phyloP scores from a whole-genome alignment of 2,329 filamentous ascomycete genomes.

The Botrytis tulipae region DNA sequence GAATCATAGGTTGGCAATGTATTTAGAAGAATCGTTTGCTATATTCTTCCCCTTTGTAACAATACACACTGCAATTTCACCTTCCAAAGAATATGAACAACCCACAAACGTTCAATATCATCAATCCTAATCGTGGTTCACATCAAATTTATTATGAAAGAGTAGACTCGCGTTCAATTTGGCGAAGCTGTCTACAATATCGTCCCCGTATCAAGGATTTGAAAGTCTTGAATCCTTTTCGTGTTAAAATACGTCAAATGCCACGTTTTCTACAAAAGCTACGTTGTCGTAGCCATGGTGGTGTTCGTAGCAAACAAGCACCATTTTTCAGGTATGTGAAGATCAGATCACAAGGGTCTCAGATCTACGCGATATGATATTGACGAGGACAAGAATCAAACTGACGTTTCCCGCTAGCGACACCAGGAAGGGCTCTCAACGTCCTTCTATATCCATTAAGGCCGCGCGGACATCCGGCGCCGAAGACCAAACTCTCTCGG shows the following conservation, averaged over 20 bases:
- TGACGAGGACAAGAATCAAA: background rate
- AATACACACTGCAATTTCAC: background rate
- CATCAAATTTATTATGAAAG: background rate
- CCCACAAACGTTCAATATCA: background rate
- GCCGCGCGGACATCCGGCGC: background rate
- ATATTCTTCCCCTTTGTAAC: background rate
- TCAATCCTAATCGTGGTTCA: background rate
- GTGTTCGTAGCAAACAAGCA: background rate
- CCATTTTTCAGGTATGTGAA: background rate
- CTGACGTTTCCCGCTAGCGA: background rate
- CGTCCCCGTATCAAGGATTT: background rate
- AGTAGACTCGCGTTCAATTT: background rate
- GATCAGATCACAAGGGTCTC: no score
- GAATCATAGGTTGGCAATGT: background rate
- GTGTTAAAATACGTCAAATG: background rate
- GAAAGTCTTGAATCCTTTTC: background rate
- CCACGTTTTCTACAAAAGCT: background rate
- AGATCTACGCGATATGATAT: background rate
- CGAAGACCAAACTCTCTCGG: no score
- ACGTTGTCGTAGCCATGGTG: background rate
- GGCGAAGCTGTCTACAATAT: slow-evolving; percentile 6
- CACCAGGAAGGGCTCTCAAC: background rate
- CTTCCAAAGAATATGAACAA: background rate
- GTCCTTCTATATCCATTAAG: background rate
- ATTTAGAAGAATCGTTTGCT: no score